A percentile compares a stretch with the other conserved stretches of the same genome.
Evolutionary conservation across 2,329 filamentous ascomycete genomes (phyloP).

Genomic region (Clarireedia paspali): DNA sequence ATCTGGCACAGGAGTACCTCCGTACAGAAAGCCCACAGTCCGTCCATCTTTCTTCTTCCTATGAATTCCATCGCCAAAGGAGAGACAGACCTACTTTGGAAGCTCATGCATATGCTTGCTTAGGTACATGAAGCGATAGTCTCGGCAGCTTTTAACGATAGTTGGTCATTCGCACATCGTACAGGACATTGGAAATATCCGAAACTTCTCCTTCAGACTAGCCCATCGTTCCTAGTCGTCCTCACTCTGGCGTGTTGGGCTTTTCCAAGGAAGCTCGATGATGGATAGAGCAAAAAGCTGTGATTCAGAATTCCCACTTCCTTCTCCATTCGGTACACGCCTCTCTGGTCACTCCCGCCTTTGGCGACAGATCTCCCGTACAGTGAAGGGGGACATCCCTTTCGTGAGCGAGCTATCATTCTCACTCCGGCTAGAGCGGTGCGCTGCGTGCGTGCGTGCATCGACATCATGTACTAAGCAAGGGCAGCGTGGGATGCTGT

Average conservation of each 20-base stretch:
- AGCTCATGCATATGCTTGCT: conserved; percentile 1
- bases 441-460: background rate
- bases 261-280: too few species aligned
- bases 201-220: conserved; percentile 2
- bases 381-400: background rate
- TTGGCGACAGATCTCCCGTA: conserved; percentile 11
- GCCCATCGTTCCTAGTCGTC: too few species aligned
- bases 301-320: too few species aligned
- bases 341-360: background rate
- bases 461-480: background rate
- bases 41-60: conserved; percentile 6
- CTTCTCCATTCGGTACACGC: background rate
- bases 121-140: background rate
- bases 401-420: background rate
- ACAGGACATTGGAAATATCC: background rate
- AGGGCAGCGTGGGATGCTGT: conserved; percentile 1
- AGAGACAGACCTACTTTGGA: background rate
- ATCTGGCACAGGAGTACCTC: background rate
- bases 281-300: too few species aligned
- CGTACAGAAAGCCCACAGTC: background rate
- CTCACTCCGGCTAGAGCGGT: background rate
- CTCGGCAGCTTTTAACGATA: background rate
- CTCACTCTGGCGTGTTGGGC: too few species aligned
- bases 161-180: conserved; percentile 1
- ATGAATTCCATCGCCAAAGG: background rate